Percentiles rank a stretch among this genome's conserved stretches.
Evolutionary conservation across 202 grass and related monocot genomes (phyloP).

Genomic region (Zizania palustris): DNA sequence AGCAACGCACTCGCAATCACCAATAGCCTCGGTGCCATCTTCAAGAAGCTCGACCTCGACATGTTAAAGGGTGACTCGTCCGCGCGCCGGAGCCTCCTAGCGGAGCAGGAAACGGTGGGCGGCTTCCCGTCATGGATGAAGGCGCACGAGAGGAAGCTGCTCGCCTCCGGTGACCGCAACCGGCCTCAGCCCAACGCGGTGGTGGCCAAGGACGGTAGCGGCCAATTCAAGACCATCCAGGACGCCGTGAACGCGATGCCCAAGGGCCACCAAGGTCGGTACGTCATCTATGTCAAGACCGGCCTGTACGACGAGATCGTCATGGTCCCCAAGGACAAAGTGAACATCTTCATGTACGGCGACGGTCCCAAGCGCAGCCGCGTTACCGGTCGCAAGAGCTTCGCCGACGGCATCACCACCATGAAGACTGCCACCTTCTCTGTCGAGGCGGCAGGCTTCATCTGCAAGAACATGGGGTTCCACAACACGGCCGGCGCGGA

Average conservation of each 20-base stretch:
- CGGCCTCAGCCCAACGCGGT: conserved; percentile 60
- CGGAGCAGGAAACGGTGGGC: conserved; percentile 23
- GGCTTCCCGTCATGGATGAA: conserved; percentile 61
- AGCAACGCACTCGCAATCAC: conserved; percentile 92
- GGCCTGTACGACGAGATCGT: conserved; percentile 82
- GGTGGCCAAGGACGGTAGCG: conserved; percentile 88
- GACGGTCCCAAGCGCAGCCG: conserved; percentile 64
- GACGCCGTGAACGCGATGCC: conserved; percentile 64
- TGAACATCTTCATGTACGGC: conserved; percentile 86
- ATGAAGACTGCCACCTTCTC: conserved; percentile 83
- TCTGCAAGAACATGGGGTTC: conserved; percentile 98
- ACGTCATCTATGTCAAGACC: conserved; percentile 93
- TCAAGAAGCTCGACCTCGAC: conserved; percentile 57
- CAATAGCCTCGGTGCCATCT: conserved; percentile 51
- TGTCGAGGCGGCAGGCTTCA: conserved; percentile 66
- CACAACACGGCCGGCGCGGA: conserved; percentile 86
- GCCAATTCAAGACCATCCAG: conserved; percentile 73
- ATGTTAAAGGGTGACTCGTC: conserved; percentile 51
- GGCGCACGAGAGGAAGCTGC: conserved; percentile 71
- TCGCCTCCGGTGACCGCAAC: conserved; percentile 47
- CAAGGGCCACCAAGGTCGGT: conserved; percentile 50
- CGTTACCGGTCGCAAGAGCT: conserved; percentile 65
- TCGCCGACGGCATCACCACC: conserved; percentile 60
- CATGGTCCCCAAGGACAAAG: conserved; percentile 70
- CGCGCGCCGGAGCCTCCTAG: conserved; percentile 36